phyloP scores from a whole-genome alignment of 345 rosid species.

The Schrenkiella parvula region DNA sequence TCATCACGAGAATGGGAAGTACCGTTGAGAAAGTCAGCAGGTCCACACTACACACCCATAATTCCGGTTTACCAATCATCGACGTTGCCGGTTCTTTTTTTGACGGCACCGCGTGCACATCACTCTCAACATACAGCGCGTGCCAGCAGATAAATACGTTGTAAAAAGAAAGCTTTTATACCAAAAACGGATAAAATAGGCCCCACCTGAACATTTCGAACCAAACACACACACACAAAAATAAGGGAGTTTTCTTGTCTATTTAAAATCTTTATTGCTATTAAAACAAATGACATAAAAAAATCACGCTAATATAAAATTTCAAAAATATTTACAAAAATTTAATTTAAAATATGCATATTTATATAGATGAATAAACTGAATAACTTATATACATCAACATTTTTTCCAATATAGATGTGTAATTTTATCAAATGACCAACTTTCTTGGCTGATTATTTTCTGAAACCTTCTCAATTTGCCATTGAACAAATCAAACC shows the following conservation, averaged over 20 bases:
- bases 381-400: background rate
- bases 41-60: background rate
- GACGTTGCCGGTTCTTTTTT: background rate
- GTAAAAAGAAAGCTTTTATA: background rate
- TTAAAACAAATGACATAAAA: too few species aligned
- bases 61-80: background rate
- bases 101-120: background rate
- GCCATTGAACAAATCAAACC: background rate
- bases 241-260: background rate
- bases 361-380: background rate
- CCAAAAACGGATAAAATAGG: background rate
- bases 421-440: background rate
- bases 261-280: background rate
- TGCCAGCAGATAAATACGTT: background rate
- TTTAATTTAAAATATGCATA: too few species aligned
- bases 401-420: background rate
- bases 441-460: background rate
- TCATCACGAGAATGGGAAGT: background rate
- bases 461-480: background rate
- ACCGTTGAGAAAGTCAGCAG: background rate
- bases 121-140: background rate
- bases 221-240: background rate
- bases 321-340: too few species aligned
- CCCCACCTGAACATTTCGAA: background rate
- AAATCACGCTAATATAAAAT: too few species aligned